Conservation (phyloP, 495 filamentous ascomycete species). For the Penicillium verhagenii region DNA sequence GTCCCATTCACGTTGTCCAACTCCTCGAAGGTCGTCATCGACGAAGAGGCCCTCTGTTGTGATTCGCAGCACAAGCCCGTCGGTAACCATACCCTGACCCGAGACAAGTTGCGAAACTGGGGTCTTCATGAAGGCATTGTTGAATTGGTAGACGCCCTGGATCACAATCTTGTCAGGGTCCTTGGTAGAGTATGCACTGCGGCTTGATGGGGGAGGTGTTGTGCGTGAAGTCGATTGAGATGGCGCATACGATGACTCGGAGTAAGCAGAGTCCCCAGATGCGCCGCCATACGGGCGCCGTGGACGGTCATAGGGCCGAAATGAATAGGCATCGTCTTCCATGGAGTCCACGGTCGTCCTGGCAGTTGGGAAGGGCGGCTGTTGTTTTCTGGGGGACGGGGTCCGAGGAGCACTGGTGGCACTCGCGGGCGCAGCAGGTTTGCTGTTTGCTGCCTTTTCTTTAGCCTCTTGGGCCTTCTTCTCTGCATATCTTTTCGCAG, state of each 20-base stretch:
- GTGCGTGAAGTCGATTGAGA: constrained; percentile 82
- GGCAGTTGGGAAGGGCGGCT: constrained; percentile 57
- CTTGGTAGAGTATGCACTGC: constrained; percentile 74
- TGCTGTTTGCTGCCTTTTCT: constrained; percentile 30
- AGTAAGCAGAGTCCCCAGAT: constrained; percentile 64
- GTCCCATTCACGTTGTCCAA: constrained; percentile 94
- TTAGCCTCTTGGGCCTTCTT: constrained; percentile 45
- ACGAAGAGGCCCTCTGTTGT: constrained; percentile 92
- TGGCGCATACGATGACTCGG: constrained; percentile 80
- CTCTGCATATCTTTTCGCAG: constrained; percentile 45
- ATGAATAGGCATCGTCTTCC: constrained; percentile 69
- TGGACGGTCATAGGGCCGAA: constrained; percentile 77
- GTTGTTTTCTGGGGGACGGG: constrained; percentile 49
- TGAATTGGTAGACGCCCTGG: constrained; percentile 86
- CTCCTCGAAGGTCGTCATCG: constrained; percentile 85
- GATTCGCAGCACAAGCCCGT: constrained; percentile 81
- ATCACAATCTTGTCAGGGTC: constrained; percentile 95
- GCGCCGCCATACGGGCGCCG: constrained; percentile 49
- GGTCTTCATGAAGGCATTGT: constrained; percentile 75
- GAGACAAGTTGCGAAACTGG: constrained; percentile 80
- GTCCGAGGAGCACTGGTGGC: constrained; percentile 36
- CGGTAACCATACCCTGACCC: constrained; percentile 71
- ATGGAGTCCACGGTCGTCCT: constrained; percentile 68
- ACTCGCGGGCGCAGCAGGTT: constrained; percentile 26
- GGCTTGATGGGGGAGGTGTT: constrained; percentile 75